A percentile compares a stretch with the other conserved stretches of the same genome.
These are phyloP conservation scores for Polygonum aviculare DNA, from an alignment of 148 eudicot genomes.

Conservation along the genomic window DNA sequence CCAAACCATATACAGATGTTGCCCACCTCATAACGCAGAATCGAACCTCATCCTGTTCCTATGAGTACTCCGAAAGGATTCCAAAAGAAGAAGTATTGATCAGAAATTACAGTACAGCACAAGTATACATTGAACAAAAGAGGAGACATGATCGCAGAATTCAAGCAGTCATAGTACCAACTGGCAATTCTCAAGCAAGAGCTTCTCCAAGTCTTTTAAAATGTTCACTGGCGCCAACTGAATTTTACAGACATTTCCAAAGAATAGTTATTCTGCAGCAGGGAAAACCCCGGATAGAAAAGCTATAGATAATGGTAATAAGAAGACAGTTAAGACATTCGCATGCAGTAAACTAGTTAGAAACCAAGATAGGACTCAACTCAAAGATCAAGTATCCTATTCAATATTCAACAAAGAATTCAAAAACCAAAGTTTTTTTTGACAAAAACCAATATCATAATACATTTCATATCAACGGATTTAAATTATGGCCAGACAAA, in stretches of 20 bases:
- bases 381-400: background rate
- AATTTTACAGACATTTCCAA: conserved; percentile 12
- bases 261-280: background rate
- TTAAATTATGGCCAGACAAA: background rate
- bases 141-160: background rate
- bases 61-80: conserved; percentile 10
- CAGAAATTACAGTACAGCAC: background rate
- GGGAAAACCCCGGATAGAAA: background rate
- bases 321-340: background rate
- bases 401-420: background rate
- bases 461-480: background rate
- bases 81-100: background rate
- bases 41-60: conserved; percentile 95
- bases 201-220: conserved; percentile 65
- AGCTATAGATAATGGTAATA: background rate
- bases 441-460: background rate
- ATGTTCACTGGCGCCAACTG: conserved; percentile 66
- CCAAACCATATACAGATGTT: conserved; percentile 68
- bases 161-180: conserved; percentile 35
- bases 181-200: conserved; percentile 74
- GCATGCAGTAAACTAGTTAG: background rate
- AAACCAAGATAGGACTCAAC: background rate
- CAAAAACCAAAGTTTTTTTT: background rate
- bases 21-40: conserved; percentile 99
- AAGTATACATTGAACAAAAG: background rate